phyloP scores from a whole-genome alignment of 2,329 filamentous ascomycete species.

The Hortaea werneckii region DNA sequence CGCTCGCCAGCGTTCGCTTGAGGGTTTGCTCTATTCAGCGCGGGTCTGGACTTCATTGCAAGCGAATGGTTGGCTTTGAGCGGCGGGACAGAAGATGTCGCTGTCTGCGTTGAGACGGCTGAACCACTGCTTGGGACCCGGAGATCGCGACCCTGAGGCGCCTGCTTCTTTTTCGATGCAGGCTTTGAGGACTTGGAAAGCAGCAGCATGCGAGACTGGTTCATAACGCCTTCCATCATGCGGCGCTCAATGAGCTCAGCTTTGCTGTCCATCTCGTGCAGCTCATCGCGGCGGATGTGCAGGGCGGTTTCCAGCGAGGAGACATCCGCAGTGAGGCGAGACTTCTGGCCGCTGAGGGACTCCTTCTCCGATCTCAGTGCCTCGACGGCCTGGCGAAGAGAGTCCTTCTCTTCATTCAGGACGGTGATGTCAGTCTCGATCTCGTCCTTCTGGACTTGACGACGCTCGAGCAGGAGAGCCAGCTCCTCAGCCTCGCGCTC shows the following conservation, averaged over 20 bases:
- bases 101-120: conserved; percentile 35
- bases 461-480: conserved; percentile 68
- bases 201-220: conserved; percentile 85
- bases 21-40: conserved; percentile 30
- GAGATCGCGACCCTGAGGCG: conserved; percentile 24
- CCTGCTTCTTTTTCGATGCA: conserved; percentile 30
- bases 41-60: conserved; percentile 42
- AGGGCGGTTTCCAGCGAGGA: conserved; percentile 86
- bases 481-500: conserved; percentile 74
- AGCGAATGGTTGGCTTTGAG: conserved; percentile 25
- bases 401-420: conserved; percentile 37
- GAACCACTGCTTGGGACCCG: conserved; percentile 30
- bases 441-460: conserved; percentile 55
- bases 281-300: conserved; percentile 77
- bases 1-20: conserved; percentile 39
- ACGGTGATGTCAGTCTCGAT: conserved; percentile 38
- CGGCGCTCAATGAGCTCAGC: conserved; percentile 83
- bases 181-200: conserved; percentile 52
- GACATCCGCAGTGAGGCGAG: conserved; percentile 71
- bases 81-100: conserved; percentile 22
- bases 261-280: conserved; percentile 79
- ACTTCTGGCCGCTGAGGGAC: conserved; percentile 65
- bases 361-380: conserved; percentile 61
- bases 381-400: conserved; percentile 43
- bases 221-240: conserved; percentile 90